Evolutionary conservation across 306 rosid species (phyloP), one percentile per base, ranked within the genome.

Genomic region (Sphenostylis stenocarpa): DNA sequence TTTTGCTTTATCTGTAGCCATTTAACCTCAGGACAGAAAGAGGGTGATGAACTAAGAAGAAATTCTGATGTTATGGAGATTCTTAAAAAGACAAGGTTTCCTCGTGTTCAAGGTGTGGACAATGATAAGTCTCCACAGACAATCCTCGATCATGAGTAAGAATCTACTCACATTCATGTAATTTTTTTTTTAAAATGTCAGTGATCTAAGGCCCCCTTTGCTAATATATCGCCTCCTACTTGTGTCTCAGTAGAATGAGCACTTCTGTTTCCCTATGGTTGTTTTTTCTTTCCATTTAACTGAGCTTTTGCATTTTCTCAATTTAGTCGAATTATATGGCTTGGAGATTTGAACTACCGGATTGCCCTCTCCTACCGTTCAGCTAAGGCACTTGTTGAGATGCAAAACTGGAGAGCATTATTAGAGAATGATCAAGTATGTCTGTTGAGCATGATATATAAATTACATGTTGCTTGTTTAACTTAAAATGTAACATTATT

Each of bases 321-420:
- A 19, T 81, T 51, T 64, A 96, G 99, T 90, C 98, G 98, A 36
- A 82, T 93, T 26, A 93, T 96, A 77, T 96, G 99, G 99, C 99
- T 96, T 52, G 99, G 99, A 84, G 99, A 96, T 93, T 75, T 96
- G 67, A 96, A 96, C 80, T 96, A 96, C 75, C 97, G 99, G 70
- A 96, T 96, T 13, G 95, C 97, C 24, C 96, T 93, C 65, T 77
- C 91, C 55, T 90, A 91, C 86, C 98, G 98, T 17, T 93, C 98
- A 76, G 99, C 98, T 23, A 93, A 91, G 83, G 98, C 99, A 2
- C 91, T 96, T 23, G 97, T 96, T 36, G 99, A 96, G 93, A 96
- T 96, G 99, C 99, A 96, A 81, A 96, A 96, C 75, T 96, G 99
- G 99, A 90, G 98, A 87, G 98, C 97, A 80, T 85, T 96, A 81